Evolutionary conservation across 805 yeast genomes (phyloP).

Genomic region (Suhomyces kilbournensis): DNA sequence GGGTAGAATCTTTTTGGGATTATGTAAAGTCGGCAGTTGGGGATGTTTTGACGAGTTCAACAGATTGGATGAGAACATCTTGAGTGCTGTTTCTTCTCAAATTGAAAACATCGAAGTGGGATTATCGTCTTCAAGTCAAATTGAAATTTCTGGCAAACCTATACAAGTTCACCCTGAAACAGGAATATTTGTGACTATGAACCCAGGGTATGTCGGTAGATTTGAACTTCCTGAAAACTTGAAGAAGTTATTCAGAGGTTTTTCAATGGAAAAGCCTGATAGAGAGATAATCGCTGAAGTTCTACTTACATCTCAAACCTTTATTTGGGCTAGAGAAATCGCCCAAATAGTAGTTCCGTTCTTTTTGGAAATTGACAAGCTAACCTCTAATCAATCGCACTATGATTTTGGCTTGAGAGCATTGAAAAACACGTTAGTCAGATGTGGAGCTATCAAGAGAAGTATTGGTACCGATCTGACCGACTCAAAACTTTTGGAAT

Average conservation of each 20-base stretch:
- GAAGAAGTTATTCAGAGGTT: slow-evolving; percentile 71
- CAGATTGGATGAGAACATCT: slow-evolving; percentile 62
- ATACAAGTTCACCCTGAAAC: slow-evolving; percentile 44
- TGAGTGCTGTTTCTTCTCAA: slow-evolving; percentile 84
- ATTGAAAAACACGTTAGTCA: slow-evolving; percentile 60
- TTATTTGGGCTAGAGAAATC: slow-evolving; percentile 43
- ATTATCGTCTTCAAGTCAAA: slow-evolving; percentile 20
- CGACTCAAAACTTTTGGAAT: slow-evolving; percentile 16
- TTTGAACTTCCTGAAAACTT: slow-evolving; percentile 80
- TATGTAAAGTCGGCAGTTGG: slow-evolving; percentile 86
- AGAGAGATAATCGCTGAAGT: slow-evolving; percentile 64
- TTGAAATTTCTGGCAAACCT: slow-evolving; percentile 44
- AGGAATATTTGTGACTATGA: slow-evolving; percentile 87
- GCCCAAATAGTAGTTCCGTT: slow-evolving; percentile 53
- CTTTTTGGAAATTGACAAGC: slow-evolving; percentile 42
- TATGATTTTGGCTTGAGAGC: slow-evolving; percentile 92
- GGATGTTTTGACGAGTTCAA: slow-evolving; percentile 96
- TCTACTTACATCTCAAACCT: slow-evolving; percentile 71
- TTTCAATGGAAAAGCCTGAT: slow-evolving; percentile 75
- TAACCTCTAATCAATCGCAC: slow-evolving; percentile 58
- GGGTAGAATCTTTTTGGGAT: slow-evolving; percentile 72
- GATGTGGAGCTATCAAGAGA: slow-evolving; percentile 52
- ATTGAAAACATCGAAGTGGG: slow-evolving; percentile 68
- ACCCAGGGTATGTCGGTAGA: slow-evolving; percentile 86
- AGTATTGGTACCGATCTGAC: slow-evolving; percentile 2